Conservation (phyloP, 1,284 basidiomycete species). For the Wallemia hederae region DNA sequence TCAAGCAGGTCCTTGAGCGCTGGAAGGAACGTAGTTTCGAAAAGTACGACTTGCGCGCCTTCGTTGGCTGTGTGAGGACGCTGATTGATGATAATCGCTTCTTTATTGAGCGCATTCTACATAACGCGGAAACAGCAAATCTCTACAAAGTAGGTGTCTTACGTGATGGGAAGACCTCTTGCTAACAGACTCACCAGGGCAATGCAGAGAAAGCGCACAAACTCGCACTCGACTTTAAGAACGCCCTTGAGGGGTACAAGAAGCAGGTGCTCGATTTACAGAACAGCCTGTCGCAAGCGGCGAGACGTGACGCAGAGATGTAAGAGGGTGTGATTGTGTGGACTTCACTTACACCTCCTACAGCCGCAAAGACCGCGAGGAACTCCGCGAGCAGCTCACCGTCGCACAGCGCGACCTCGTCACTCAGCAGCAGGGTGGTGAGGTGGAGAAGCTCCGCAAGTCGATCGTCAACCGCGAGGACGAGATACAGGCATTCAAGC, state of each 20-base stretch:
- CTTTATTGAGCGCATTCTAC: neutral
- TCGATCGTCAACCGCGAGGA: neutral
- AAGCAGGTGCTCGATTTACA: neutral
- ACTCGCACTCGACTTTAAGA: neutral
- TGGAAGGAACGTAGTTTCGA: neutral
- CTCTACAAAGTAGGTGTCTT: neutral
- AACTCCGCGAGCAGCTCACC: neutral
- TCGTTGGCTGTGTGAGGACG: neutral
- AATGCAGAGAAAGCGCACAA: neutral
- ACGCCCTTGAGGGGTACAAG: neutral
- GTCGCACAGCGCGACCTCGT: neutral
- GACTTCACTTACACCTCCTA: neutral
- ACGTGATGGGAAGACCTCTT: neutral
- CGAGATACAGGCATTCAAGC: neutral
- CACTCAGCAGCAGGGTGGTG: neutral
- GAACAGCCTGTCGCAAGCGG: neutral
- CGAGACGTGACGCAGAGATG: neutral
- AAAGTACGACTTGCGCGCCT: neutral
- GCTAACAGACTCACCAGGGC: neutral
- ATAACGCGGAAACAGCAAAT: neutral
- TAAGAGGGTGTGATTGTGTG: neutral
- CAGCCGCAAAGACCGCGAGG: neutral
- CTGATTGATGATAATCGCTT: neutral
- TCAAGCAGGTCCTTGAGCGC: neutral
- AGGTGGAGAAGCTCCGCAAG: neutral